Conservation (phyloP, 2,329 filamentous ascomycete species). For the Stemphylium vesicarium region DNA sequence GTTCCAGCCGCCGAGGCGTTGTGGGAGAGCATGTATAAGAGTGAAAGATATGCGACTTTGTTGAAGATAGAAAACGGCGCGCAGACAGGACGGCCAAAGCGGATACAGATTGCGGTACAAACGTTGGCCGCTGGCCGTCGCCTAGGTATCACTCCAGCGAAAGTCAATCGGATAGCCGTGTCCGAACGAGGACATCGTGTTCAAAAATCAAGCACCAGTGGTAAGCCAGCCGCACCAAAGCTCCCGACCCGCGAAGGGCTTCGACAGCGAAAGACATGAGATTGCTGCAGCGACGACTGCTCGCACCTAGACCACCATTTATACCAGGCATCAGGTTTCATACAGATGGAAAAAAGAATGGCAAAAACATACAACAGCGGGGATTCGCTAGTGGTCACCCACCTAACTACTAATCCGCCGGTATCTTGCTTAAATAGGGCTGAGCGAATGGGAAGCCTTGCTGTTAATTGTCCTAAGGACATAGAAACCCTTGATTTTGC, state of each 20-base stretch:
- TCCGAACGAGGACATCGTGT: not conserved
- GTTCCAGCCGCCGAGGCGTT: slow-evolving; percentile 47
- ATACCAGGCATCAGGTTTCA: too few relatives aligned
- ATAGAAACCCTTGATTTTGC: too few relatives aligned
- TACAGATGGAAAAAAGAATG: too few relatives aligned
- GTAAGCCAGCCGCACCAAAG: not conserved
- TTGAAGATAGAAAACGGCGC: slow-evolving; percentile 54
- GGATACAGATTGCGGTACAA: slow-evolving; percentile 53
- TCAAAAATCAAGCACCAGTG: not conserved
- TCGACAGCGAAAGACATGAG: slow-evolving; percentile 2
- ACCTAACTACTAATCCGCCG: too few relatives aligned
- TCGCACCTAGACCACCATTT: too few relatives aligned
- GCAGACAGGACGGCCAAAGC: slow-evolving; percentile 36
- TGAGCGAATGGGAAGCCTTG: too few relatives aligned
- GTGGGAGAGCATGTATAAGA: slow-evolving; percentile 55
- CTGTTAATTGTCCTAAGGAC: too few relatives aligned
- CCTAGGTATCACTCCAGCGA: not conserved
- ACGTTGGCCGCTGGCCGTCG: slow-evolving; percentile 10
- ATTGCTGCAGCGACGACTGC: too few relatives aligned
- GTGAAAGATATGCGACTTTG: slow-evolving; percentile 57
- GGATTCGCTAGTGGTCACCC: too few relatives aligned
- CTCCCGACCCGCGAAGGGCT: not conserved
- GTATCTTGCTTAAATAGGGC: too few relatives aligned
- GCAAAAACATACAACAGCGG: too few relatives aligned
- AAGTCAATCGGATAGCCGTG: not conserved